Base-by-base conservation (phyloP, 192 early-diverging fungal genomes). In the Mortierella hygrophila region DNA sequence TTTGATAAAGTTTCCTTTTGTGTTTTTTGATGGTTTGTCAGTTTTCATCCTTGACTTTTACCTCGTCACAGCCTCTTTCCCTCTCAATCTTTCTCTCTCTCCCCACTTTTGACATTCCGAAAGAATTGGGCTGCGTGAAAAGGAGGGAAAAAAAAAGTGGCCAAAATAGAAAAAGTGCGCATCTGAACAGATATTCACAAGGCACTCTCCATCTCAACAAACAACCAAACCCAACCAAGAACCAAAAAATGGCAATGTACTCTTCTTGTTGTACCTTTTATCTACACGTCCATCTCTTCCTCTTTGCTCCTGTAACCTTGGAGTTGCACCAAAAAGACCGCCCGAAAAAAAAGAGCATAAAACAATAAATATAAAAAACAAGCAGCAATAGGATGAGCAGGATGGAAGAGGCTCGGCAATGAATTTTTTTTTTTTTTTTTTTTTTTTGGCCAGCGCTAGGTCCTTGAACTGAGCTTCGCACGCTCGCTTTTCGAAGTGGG, bases 21-120 rank as follows among this genome's bases (percentile, higher is more conserved):
- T 29, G 55, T 52, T 52, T 20, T 49, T 18, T 18, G 55, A 26
- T 65, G 60, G 26, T 32, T 65, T 71, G 70, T 41, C 69, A 41
- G 35, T 70, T 70, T 70, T 70, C 69, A 70, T 71, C 41, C 70
- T 41, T 41, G 15, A 15, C 20, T 10, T 41, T 71, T 69, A 23
- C 40, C 26, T 65, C 10, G 9, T 65, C 60, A 65, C 29, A 65
- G 60, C 60, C 60, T 65, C 60, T 63, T 63, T 63, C 23, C 38
- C 32, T 70, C 9, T 70, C 20, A 7, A 46, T 26, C 41, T 38
- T 29, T 38, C 68, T 10, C 20, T 21, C 41, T 42, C 60, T 15
- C 60, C 26, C 60, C 60, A 65, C 60, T 65, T 65, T 65, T 65
- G 60, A 65, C 60, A 35, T 65, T 65, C 60, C 60, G 60, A 65